Conservation (phyloP, 1,139 yeast species). For the Debaryomyces nepalensis region DNA sequence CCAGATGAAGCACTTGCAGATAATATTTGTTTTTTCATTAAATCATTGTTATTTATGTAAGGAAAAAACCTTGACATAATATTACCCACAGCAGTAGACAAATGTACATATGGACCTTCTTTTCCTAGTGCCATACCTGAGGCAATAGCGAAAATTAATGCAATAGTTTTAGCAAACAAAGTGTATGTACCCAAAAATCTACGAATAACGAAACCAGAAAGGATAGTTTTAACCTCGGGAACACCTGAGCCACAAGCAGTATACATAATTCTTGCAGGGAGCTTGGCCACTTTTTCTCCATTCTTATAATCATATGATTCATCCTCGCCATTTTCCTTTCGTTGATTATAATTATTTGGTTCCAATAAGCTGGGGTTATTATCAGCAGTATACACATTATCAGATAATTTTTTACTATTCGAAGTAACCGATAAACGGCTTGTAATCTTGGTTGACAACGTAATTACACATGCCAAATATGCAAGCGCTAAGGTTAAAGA, state of each 20-base stretch:
- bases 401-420: background rate
- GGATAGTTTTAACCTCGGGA: conserved; percentile 62
- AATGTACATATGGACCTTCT: conserved; percentile 75
- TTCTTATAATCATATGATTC: background rate
- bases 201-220: conserved; percentile 61
- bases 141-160: conserved; percentile 62
- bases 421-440: conserved; percentile 14
- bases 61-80: conserved; percentile 56
- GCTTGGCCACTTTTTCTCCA: background rate
- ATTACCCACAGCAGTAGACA: conserved; percentile 71
- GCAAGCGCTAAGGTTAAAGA: conserved; percentile 49
- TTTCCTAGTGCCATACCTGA: conserved; percentile 71
- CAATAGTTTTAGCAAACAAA: conserved; percentile 53
- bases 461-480: conserved; percentile 48
- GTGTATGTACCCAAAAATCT: conserved; percentile 61
- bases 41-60: conserved; percentile 54
- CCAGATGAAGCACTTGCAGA: conserved; percentile 73
- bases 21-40: conserved; percentile 59
- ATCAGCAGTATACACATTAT: background rate
- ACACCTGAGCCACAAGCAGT: conserved; percentile 70
- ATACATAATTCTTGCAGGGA: conserved; percentile 41
- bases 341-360: background rate
- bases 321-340: conserved; percentile 8
- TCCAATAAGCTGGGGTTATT: background rate
- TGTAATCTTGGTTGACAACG: conserved; percentile 53